Percentiles rank a stretch among this genome's conserved stretches.
phyloP scores from a whole-genome alignment of 1,284 basidiomycete species.

The Trichosporon sp. region DNA sequence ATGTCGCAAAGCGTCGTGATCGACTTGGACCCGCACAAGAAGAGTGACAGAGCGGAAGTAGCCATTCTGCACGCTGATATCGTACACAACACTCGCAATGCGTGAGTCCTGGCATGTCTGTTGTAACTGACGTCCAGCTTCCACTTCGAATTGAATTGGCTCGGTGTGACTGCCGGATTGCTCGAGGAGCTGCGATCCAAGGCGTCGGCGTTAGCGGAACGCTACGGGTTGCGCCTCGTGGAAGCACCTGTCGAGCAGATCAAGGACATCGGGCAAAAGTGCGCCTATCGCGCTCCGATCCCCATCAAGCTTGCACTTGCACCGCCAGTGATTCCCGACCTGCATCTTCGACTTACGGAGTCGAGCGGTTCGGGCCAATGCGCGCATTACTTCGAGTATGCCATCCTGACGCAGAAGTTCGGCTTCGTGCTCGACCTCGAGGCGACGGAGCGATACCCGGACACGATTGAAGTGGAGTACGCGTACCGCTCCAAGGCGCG shows the following conservation, averaged over 20 bases:
- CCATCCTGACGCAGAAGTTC: conserved; percentile 69
- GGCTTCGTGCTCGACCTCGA: conserved; percentile 87
- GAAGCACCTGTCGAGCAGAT: conserved; percentile 87
- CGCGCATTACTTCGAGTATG: conserved; percentile 76
- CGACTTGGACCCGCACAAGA: conserved; percentile 77
- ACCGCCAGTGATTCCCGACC: conserved; percentile 70
- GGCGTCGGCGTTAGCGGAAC: conserved; percentile 83
- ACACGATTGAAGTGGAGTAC: conserved; percentile 80
- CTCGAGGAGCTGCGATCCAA: conserved; percentile 86
- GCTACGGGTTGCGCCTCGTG: conserved; percentile 87
- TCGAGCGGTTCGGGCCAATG: conserved; percentile 59
- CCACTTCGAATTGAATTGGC: conserved; percentile 97
- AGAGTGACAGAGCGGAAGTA: conserved; percentile 82
- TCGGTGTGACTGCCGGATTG: conserved; percentile 91
- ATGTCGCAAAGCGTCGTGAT: conserved; percentile 84
- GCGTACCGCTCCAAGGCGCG: conserved; percentile 71
- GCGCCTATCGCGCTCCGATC: conserved; percentile 85
- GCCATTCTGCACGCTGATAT: conserved; percentile 88
- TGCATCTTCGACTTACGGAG: conserved; percentile 67
- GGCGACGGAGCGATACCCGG: conserved; percentile 72
- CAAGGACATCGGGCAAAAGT: conserved; percentile 75
- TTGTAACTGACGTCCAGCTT: conserved; percentile 58
- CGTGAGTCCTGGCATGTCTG: conserved; percentile 50
- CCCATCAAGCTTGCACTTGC: conserved; percentile 72
- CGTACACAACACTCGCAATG: conserved; percentile 85